These are phyloP conservation scores for Crataegus laevigata DNA, from an alignment of 306 rosid genomes.

Conservation along the genomic window DNA sequence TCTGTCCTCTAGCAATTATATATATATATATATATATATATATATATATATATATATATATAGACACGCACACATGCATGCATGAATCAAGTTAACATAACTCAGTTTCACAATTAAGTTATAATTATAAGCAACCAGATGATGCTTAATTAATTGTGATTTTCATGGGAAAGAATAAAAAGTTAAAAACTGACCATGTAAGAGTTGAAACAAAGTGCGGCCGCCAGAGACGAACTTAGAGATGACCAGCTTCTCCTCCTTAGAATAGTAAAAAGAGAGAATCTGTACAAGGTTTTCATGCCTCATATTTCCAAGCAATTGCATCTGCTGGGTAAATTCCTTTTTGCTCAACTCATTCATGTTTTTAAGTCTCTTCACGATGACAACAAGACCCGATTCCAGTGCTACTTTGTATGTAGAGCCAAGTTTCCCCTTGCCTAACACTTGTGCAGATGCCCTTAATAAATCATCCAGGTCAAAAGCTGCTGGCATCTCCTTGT, in stretches of 20 bases:
- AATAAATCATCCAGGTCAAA: conserved; percentile 83
- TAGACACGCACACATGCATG: not conserved
- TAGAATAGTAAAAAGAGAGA: conserved; percentile 46
- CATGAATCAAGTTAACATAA: not conserved
- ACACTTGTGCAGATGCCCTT: conserved; percentile 60
- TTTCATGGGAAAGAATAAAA: not conserved
- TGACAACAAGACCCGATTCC: conserved; percentile 50
- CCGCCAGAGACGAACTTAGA: conserved; percentile 32
- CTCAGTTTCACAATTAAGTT: no score
- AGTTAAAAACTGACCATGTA: conserved; percentile 50
- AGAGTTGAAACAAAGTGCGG: conserved; percentile 47
- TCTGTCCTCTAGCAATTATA: conserved; percentile 33
- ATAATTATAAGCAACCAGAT: no score
- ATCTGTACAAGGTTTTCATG: conserved; percentile 58
- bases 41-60: no score
- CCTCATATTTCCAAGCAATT: conserved; percentile 44
- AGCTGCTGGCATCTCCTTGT: conserved; percentile 32
- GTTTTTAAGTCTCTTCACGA: conserved; percentile 55
- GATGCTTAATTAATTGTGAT: not conserved
- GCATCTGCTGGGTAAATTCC: conserved; percentile 66
- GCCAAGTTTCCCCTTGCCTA: conserved; percentile 59
- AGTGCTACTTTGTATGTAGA: conserved; percentile 58
- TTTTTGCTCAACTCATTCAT: conserved; percentile 46
- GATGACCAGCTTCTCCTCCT: conserved; percentile 54
- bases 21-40: no score